Conservation (phyloP, 2,329 filamentous ascomycete genomes). For the Tolypocladium amazonense region DNA sequence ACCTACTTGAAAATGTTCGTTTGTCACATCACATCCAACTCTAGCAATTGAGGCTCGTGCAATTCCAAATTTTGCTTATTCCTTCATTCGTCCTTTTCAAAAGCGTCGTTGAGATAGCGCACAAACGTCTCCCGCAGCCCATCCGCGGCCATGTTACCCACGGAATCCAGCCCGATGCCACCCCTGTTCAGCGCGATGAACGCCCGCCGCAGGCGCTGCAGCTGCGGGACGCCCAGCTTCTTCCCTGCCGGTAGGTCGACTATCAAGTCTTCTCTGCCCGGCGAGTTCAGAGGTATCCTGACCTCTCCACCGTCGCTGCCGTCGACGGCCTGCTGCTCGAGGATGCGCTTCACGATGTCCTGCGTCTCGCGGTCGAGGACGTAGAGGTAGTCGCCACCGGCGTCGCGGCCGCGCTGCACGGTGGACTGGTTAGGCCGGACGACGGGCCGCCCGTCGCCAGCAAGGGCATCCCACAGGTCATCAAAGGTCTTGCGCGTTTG, state of each 20-base stretch:
- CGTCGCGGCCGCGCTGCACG: constrained; percentile 50
- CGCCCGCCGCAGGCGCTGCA: constrained; percentile 68
- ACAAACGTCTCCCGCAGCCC: constrained; percentile 55
- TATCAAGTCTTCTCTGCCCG: constrained; percentile 35
- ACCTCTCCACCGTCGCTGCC: constrained; percentile 50
- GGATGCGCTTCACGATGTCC: constrained; percentile 59
- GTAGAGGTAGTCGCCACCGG: constrained; percentile 66
- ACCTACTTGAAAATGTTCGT: not conserved
- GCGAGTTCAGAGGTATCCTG: constrained; percentile 27
- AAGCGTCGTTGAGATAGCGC: constrained; percentile 54
- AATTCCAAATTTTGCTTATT: not conserved
- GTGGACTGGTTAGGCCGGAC: constrained; percentile 69
- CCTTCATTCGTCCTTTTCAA: constrained; percentile 40
- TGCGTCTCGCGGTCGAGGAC: constrained; percentile 71
- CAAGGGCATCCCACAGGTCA: constrained; percentile 65
- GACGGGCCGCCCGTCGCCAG: constrained; percentile 48
- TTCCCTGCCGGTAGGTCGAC: constrained; percentile 54
- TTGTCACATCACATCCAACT: not conserved
- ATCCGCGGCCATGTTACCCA: constrained; percentile 41
- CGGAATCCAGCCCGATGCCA: constrained; percentile 48
- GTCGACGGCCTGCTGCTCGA: constrained; percentile 60
- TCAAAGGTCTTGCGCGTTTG: constrained; percentile 46
- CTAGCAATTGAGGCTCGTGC: not conserved
- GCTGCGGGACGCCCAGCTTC: constrained; percentile 58
- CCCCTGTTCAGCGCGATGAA: constrained; percentile 68